phyloP scores from a whole-genome alignment of 1,284 basidiomycete genomes.

The Apiotrichum domesticum region DNA sequence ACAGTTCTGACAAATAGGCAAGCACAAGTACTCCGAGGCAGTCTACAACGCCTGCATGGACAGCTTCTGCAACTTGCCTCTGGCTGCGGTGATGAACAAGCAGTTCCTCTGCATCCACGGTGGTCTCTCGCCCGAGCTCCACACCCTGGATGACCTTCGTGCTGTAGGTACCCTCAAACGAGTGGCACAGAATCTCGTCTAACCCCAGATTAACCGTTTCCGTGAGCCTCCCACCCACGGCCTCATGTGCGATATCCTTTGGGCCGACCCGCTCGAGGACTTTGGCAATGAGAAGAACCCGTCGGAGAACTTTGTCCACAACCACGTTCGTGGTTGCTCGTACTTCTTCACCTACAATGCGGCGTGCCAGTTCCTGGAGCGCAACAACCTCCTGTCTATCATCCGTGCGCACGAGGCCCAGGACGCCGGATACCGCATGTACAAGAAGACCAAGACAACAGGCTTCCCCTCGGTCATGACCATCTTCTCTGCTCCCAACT shows the following conservation, averaged over 20 bases:
- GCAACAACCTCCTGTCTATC: slow-evolving; percentile 89
- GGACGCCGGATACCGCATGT: slow-evolving; percentile 95
- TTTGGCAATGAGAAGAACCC: slow-evolving; percentile 84
- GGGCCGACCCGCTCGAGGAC: slow-evolving; percentile 91
- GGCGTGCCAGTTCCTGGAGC: slow-evolving; percentile 86
- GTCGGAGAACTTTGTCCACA: slow-evolving; percentile 76
- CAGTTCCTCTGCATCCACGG: slow-evolving; percentile 95
- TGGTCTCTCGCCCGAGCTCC: slow-evolving; percentile 81
- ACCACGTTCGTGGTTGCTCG: slow-evolving; percentile 89
- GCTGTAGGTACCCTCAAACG: slow-evolving; percentile 38
- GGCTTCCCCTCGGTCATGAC: slow-evolving; percentile 91
- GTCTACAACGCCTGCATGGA: slow-evolving; percentile 90
- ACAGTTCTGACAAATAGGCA: slow-evolving; percentile 55
- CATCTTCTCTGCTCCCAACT: slow-evolving; percentile 92
- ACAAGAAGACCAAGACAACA: slow-evolving; percentile 90
- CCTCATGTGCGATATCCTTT: slow-evolving; percentile 90
- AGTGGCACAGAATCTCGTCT: slow-evolving; percentile 29
- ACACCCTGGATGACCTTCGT: slow-evolving; percentile 84
- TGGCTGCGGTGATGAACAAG: slow-evolving; percentile 95
- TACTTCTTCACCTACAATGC: slow-evolving; percentile 96
- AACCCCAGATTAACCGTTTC: slow-evolving; percentile 75
- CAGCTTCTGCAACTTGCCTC: slow-evolving; percentile 83
- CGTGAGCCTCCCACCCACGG: slow-evolving; percentile 90
- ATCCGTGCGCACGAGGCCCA: slow-evolving; percentile 93
- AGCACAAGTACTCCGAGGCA: slow-evolving; percentile 87